Evolutionary conservation across 129 eudicot species (phyloP).

Genomic region (Gnaphalium uliginosum): DNA sequence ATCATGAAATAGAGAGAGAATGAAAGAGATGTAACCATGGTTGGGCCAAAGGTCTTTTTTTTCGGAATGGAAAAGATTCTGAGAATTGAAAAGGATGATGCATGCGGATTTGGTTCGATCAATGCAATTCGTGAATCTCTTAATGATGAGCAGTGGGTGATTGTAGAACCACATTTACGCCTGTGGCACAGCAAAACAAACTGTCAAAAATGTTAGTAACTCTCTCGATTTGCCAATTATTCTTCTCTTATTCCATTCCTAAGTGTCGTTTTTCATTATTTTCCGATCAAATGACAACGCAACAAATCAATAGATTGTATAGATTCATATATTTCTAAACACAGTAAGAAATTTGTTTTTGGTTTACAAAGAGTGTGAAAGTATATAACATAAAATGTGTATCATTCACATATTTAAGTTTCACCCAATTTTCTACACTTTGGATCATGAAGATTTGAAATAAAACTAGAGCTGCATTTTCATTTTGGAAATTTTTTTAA

Average conservation of each 20-base stretch:
- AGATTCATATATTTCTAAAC: background rate
- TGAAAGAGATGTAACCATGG: conserved; percentile 68
- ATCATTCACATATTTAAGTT: too few species aligned
- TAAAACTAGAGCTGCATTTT: too few species aligned
- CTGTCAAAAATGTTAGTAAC: conserved; percentile 86
- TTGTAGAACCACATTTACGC: conserved; percentile 78
- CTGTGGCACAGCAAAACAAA: conserved; percentile 99
- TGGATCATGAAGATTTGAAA: too few species aligned
- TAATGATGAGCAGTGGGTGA: conserved; percentile 77
- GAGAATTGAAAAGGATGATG: conserved; percentile 31
- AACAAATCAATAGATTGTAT: background rate
- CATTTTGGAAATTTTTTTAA: too few species aligned
- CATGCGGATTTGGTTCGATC: conserved; percentile 23
- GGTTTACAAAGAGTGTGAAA: background rate
- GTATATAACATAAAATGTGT: background rate
- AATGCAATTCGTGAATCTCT: conserved; percentile 48
- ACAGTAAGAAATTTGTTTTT: background rate
- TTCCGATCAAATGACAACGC: background rate
- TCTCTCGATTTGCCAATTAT: background rate
- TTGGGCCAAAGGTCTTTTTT: conserved; percentile 71
- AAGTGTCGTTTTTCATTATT: background rate
- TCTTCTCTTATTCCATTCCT: too few species aligned
- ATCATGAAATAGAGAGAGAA: conserved; percentile 34
- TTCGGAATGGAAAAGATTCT: conserved; percentile 33
- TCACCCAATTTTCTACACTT: too few species aligned